A percentile compares a stretch with the other conserved stretches of the same genome.
Conservation (phyloP, 1,284 basidiomycete genomes). For the Cystobasidium slooffiae region DNA sequence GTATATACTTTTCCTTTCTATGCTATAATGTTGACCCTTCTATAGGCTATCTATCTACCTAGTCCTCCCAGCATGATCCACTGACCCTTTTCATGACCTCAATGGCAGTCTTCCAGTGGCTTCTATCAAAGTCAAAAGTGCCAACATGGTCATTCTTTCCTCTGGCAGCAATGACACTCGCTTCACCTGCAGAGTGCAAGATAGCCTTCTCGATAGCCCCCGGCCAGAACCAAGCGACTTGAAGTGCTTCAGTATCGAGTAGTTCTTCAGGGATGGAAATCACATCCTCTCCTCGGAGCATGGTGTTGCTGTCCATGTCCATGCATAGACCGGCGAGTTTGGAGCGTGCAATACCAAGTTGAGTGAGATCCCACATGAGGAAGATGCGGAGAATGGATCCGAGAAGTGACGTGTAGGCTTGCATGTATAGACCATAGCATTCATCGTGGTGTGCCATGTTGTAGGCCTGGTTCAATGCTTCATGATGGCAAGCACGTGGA, state of each 20-base stretch:
- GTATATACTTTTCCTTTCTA: too few species aligned
- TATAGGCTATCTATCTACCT: not conserved
- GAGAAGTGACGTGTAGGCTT: slow-evolving; percentile 1
- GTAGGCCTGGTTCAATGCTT: not conserved
- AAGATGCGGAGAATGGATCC: slow-evolving; percentile 4
- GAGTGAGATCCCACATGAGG: slow-evolving; percentile 17
- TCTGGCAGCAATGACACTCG: too few species aligned
- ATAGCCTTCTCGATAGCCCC: not conserved
- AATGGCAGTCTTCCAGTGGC: slow-evolving; percentile 4
- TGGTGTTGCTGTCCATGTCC: not conserved
- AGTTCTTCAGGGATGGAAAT: slow-evolving; percentile 4
- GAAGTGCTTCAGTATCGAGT: not conserved
- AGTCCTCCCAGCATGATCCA: slow-evolving; percentile 11
- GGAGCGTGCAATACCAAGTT: slow-evolving; percentile 14
- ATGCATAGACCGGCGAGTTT: not conserved
- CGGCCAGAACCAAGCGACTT: slow-evolving; percentile 2
- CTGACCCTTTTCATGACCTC: slow-evolving; percentile 2
- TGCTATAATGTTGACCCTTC: too few species aligned
- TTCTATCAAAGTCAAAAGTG: slow-evolving; percentile 12
- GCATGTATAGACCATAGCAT: slow-evolving; percentile 1
- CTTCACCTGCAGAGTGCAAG: not conserved
- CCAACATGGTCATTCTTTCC: not conserved
- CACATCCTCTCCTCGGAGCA: slow-evolving; percentile 5
- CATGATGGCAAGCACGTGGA: not conserved
- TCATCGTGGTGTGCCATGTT: slow-evolving; percentile 25